Base-by-base conservation (phyloP, 257 asterid species). In the Rubia yunnanensis region DNA sequence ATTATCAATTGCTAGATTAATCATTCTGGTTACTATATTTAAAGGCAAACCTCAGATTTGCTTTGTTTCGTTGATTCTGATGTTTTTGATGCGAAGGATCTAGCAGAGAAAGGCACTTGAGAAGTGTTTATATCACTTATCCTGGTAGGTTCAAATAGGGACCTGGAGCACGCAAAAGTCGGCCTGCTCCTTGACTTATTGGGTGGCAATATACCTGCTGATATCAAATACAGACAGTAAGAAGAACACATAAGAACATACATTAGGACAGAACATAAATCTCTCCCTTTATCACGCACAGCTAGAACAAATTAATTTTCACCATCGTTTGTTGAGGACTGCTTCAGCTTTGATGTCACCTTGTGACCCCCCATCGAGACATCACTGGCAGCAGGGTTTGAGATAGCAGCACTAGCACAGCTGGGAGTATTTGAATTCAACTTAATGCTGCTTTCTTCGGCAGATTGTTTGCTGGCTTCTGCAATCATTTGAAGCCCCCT, bases 31-130 rank as follows among this genome's bases (percentile, higher is more conserved):
- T 5, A 32, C 64, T 59, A 17, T 60, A 36, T 28, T 31, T 3
- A 67, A 64, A 77, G 27, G 58, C 79, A 74, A 65, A 91, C 98
- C 96, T 91, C 84, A 18, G 94, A 77, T 66, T 62, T 53, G 64
- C 80, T 83, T 76, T 72, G 70, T 52, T 48, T 63, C 15, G 69
- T 76, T 32, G 97, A 76, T 56, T 80, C 82, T 10, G 97, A 71
- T 55, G 84, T 38, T 74, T 77, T 79, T 74, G 91, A 82, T 61
- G 96, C 79, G 78, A 91, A 82, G 65, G 81, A 70, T 82, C 95
- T 84, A 60, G 76, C 72, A 63, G 77, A 79, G 81, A 62, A 62
- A 73, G 80, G 46, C 34, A 46, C 39, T 64, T 73, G 59, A 63
- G 77, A 65, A 72, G 52, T 14, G 52, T 69, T 73, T 67, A 64